Conservation (phyloP, 176 grass and related monocot species). For the Oryza australiensis region DNA sequence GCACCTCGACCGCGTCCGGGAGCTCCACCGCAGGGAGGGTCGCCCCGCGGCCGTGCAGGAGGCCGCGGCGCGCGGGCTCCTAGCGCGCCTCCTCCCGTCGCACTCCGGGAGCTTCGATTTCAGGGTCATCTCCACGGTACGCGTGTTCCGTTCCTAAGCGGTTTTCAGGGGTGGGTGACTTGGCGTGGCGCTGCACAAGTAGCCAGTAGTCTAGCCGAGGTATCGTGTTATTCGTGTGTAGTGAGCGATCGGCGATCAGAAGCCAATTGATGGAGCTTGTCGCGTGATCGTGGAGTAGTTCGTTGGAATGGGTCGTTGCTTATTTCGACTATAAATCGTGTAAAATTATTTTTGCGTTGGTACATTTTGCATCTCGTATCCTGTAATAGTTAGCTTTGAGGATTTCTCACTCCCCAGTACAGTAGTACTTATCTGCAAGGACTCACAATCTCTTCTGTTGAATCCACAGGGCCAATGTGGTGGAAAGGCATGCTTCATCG, state of each 20-base stretch:
- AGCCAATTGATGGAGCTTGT: not conserved
- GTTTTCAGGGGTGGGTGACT: not conserved
- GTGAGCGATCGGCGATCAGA: not conserved
- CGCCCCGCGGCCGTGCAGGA: slow-evolving; percentile 42
- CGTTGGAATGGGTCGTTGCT: not conserved
- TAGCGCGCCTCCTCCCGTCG: slow-evolving; percentile 57
- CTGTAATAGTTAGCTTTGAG: not conserved
- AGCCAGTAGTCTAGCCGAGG: not conserved
- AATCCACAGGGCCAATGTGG: slow-evolving; percentile 54
- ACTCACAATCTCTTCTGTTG: slow-evolving; percentile 5
- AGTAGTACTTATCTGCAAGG: not conserved
- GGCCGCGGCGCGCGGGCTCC: slow-evolving; percentile 48
- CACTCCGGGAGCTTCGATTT: slow-evolving; percentile 68
- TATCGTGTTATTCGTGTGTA: not conserved
- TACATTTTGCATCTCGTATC: not conserved
- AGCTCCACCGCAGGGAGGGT: slow-evolving; percentile 51
- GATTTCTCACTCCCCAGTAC: not conserved
- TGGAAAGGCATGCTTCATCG: slow-evolving; percentile 60
- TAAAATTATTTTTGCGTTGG: not conserved
- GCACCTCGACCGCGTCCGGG: slow-evolving; percentile 54
- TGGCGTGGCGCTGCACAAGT: not conserved
- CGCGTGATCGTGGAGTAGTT: not conserved
- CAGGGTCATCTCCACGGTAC: slow-evolving; percentile 51
- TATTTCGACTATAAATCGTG: not conserved
- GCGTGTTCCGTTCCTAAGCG: not conserved